Evolutionary conservation across 2,329 filamentous ascomycete species (phyloP), one percentile per base, ranked within the genome.

Genomic region (Aspergillus niger): DNA sequence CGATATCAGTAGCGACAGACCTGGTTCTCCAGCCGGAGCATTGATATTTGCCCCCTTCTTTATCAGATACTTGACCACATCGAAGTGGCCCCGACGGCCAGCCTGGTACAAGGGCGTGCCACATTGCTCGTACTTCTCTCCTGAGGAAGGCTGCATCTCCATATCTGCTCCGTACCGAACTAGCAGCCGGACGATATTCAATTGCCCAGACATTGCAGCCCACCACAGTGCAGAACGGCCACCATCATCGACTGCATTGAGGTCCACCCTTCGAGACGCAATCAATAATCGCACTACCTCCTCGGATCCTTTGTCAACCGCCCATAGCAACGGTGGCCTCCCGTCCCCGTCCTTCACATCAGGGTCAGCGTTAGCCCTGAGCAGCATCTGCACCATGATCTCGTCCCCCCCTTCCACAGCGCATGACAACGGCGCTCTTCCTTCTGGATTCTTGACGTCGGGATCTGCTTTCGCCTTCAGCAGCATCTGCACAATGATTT

Each of bases 1-100:
- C 8, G 64, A 61, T 26, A 67, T 22, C 24, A 69, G 32, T 38
- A 69, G 51, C 10, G 67, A 64, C 10, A 63, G 47, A 32, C 65
- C 67, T 11, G 60, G 52, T 26, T 66, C 58, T 10, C 67, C 66
- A 3, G 61, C 63, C 11, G 62, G 56, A 4, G 61, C 59, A 30
- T 69, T 68, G n/a, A 69, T 57, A 30, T 70, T 55, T 2, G 67
- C 68, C 1, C 65, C 65, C 28, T 67, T 68, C 32, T 67, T 65
- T 20, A 74, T 50, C 24, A 74, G 63, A 22, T 73, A 67, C 49
- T 64, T 63, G n/a, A 70, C 66, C 30, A 74, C 64, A 4, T 67
- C 68, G 8, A 60, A 24, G 32, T 72, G 67, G 6, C 66, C 67
- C 22, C 63, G 61, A 22, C 59, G 54, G 55, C 63, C 59, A 28